Evolutionary conservation across 768 basidiomycete species (phyloP).

Genomic region (Coprinopsis cinerea): DNA sequence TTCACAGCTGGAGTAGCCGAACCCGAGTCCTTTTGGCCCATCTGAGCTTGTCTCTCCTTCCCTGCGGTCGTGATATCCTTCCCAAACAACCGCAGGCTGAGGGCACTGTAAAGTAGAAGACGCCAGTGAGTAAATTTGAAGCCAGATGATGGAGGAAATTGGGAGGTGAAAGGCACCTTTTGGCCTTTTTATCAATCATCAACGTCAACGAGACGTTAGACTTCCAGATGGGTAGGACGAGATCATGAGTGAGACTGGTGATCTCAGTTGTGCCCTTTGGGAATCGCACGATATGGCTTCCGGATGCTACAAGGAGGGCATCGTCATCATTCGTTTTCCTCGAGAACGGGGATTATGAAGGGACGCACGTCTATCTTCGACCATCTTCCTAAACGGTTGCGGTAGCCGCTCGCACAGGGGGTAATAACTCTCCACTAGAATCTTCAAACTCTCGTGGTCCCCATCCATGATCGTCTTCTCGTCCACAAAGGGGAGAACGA

Average conservation of each 20-base stretch:
- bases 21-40: no score
- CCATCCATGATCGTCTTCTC: conserved; percentile 51
- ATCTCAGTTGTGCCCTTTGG: conserved; percentile 26
- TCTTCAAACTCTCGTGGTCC: conserved; percentile 52
- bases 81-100: conserved; percentile 82
- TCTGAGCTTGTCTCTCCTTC: conserved; percentile 3
- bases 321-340: neutral
- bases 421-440: conserved; percentile 74
- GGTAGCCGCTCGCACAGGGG: conserved; percentile 64
- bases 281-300: conserved; percentile 73
- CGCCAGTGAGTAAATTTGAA: neutral
- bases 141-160: neutral
- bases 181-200: conserved; percentile 96
- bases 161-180: conserved; percentile 52
- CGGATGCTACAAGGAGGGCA: conserved; percentile 38
- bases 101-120: conserved; percentile 47
- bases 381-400: conserved; percentile 48
- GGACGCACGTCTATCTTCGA: conserved; percentile 52
- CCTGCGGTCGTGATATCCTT: conserved; percentile 55
- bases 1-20: no score
- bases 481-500: conserved; percentile 79
- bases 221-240: conserved; percentile 95
- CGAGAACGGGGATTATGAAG: conserved; percentile 8
- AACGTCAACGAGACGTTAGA: conserved; percentile 80
- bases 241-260: conserved; percentile 63